Evolutionary conservation across 1,139 yeast genomes (phyloP).

Genomic region (Geotrichum aggregatum): DNA sequence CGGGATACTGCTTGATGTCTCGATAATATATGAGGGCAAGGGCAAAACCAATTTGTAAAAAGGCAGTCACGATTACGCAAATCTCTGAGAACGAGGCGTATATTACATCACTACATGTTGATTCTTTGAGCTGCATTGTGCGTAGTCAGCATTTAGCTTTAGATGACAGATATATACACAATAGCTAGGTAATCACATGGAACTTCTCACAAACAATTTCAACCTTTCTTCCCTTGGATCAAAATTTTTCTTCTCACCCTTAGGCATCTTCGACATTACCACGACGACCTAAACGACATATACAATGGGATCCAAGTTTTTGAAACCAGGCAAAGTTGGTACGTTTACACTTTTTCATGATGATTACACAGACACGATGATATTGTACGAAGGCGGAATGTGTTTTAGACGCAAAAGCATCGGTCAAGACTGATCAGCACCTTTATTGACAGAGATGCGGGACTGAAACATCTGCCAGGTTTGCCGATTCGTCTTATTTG

Average conservation of each 20-base stretch:
- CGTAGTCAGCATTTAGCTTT: neutral
- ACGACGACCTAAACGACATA: constrained; percentile 21
- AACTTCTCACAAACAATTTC: constrained; percentile 9
- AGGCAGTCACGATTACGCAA: no score
- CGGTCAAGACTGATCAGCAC: neutral
- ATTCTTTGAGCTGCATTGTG: neutral
- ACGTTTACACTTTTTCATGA: constrained; percentile 44
- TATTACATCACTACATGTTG: neutral
- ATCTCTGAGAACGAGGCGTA: neutral
- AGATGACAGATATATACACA: neutral
- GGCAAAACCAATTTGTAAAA: no score
- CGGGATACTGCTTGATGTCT: no score
- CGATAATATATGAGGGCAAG: no score
- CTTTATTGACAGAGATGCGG: neutral
- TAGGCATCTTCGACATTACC: constrained; percentile 21
- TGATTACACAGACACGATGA: neutral
- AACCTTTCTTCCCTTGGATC: constrained; percentile 3
- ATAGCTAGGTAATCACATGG: neutral
- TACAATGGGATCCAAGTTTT: constrained; percentile 66
- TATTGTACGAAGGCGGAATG: neutral
- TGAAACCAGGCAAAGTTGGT: constrained; percentile 99
- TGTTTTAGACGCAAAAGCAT: neutral
- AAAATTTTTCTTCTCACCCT: constrained; percentile 14
- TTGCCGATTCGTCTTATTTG: no score
- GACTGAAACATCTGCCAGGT: no score